Conservation (phyloP, 2,329 filamentous ascomycete species). For the Botrytis fabae region DNA sequence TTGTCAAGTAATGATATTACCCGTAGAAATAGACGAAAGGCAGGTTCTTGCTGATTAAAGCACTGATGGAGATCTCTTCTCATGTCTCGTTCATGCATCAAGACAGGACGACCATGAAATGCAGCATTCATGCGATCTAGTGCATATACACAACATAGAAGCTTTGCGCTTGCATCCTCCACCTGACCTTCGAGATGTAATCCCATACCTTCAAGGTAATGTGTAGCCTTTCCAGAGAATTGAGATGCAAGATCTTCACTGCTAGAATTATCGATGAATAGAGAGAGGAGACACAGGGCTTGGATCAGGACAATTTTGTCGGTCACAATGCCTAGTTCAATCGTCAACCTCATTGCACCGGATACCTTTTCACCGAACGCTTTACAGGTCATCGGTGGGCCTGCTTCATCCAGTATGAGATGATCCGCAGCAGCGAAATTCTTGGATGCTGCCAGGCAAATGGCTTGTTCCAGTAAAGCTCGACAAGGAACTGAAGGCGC, state of each 20-base stretch:
- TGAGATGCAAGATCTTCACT: slow-evolving; percentile 57
- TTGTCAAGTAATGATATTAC: slow-evolving; percentile 57
- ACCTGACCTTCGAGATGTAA: slow-evolving; percentile 50
- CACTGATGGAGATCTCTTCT: slow-evolving; percentile 54
- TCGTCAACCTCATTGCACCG: slow-evolving; percentile 33
- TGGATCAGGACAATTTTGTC: slow-evolving; percentile 58
- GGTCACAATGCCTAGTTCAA: slow-evolving; percentile 55
- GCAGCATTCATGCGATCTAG: slow-evolving; percentile 60
- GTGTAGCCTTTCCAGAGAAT: slow-evolving; percentile 54
- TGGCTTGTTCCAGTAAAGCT: slow-evolving; percentile 51
- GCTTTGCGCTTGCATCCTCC: slow-evolving; percentile 40
- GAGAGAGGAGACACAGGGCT: slow-evolving; percentile 53
- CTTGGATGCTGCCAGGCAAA: slow-evolving; percentile 55
- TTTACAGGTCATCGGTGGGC: slow-evolving; percentile 26
- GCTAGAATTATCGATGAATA: slow-evolving; percentile 58
- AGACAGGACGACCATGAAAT: slow-evolving; percentile 58
- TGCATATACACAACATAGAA: slow-evolving; percentile 62
- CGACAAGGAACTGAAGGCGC: slow-evolving; percentile 39
- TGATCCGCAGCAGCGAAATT: slow-evolving; percentile 49
- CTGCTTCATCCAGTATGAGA: slow-evolving; percentile 39
- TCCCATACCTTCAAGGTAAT: slow-evolving; percentile 58
- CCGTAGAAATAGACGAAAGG: slow-evolving; percentile 57
- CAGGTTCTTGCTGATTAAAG: slow-evolving; percentile 52
- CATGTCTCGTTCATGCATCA: slow-evolving; percentile 62
- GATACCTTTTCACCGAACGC: slow-evolving; percentile 34